phyloP scores from a whole-genome alignment of 257 asterid species.

The Przewalskia tangutica region DNA sequence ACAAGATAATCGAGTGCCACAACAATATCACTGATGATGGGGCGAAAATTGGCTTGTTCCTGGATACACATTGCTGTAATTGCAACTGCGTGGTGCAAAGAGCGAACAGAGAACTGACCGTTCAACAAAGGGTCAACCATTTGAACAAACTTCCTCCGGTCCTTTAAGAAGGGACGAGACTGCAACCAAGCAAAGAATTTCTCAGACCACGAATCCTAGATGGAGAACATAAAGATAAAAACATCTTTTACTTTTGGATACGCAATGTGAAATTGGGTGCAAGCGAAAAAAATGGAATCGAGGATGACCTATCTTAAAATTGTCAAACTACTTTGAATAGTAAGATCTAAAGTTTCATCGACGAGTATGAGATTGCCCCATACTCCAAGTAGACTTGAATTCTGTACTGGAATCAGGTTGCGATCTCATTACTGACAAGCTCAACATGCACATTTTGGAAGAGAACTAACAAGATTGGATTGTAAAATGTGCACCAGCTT shows the following conservation, averaged over 20 bases:
- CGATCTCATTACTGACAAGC: neutral
- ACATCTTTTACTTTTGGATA: neutral
- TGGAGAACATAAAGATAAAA: neutral
- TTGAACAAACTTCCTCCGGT: slow-evolving; percentile 26
- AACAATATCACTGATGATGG: slow-evolving; percentile 41
- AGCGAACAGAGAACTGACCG: slow-evolving; percentile 33
- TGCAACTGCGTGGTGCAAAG: slow-evolving; percentile 50
- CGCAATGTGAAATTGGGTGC: neutral
- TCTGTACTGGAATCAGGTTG: neutral
- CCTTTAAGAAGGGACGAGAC: slow-evolving; percentile 55
- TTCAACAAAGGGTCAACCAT: slow-evolving; percentile 56
- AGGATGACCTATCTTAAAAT: neutral
- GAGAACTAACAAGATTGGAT: neutral
- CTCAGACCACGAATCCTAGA: neutral
- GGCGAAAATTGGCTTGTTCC: slow-evolving; percentile 52
- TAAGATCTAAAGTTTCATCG: neutral
- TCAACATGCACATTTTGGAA: neutral
- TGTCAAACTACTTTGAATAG: neutral
- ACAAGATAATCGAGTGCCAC: slow-evolving; percentile 50
- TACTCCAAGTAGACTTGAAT: neutral
- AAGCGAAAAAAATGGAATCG: neutral
- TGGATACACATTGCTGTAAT: slow-evolving; percentile 64
- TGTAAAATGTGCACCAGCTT: neutral
- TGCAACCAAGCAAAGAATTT: slow-evolving; percentile 11
- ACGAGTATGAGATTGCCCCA: neutral